Evolutionary conservation across 108 stramenopile genomes (phyloP), one percentile per base, ranked within the genome.

Genomic region (Nannochloropsis gaditana): DNA sequence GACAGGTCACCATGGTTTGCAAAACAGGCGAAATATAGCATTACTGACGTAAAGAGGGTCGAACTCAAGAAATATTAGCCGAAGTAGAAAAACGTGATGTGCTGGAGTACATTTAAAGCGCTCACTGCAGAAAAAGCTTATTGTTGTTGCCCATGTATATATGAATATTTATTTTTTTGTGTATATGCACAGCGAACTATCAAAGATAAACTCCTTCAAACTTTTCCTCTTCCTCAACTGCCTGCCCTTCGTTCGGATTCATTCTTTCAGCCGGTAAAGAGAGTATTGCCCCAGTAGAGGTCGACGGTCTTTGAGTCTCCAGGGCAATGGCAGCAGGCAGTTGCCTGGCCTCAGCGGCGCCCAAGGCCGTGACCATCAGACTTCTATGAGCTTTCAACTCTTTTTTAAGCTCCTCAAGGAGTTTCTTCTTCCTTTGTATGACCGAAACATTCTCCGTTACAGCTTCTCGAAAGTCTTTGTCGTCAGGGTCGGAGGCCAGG

Each of bases 321-420:
- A 73, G 15, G 19, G 59, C 59, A n/a, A 73, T 73, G 19, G 59
- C 59, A 4, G 59, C 59, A 73, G 59, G 59, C 19, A 73, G 59
- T n/a, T 73, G 59, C 59, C 59, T 15, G 59, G 59, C 59, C 8
- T 73, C 59, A 1, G 59, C 59, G 15, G 59, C 59, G 2, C 59
- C 59, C 59, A 73, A 73, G 59, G 59, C 59, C 59, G 59, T 73
- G 59, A 73, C 59, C 19, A 73, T 15, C 59, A 73, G 15, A n/a
- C 59, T 73, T 73, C n/a, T 73, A n/a, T 73, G 59, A n/a, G 59
- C 8, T n/a, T n/a, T n/a, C n/a, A 73, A n/a, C n/a, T 73, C 59
- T n/a, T 73, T 73, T n/a, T 73, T 73, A 3, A 73, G 59, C 59
- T 73, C 59, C n/a, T 73, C 59, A n/a, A 73, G 59, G 59, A 73